Evolutionary conservation across 768 basidiomycete species (phyloP), one percentile per base, ranked within the genome.

Genomic region (Mycena belliarum): DNA sequence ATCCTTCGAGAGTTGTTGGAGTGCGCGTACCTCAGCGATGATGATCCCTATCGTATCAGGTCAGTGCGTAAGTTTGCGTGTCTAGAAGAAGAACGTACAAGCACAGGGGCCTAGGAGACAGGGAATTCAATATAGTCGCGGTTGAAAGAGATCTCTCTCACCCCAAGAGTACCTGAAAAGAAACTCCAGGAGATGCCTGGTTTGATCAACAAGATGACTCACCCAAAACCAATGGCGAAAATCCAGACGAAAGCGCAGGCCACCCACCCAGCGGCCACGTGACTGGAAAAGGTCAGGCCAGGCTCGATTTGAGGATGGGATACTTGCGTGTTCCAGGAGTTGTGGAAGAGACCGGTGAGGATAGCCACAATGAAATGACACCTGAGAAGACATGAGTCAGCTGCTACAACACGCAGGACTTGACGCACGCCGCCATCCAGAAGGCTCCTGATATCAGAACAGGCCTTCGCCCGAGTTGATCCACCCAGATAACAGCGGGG

Each of bases 401-500:
- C 65, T 59, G 55, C 59, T 21, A 14, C 55, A 38, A 67, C 63
- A n/a, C 47, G 45, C 26, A 49, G 57, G 43, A 61, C 8, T 50
- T 38, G 16, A 70, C 75, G 61, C 66, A 87, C 79, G 68, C 74
- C 40, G 82, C 88, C 88, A 89, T 90, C 40, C 86, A 64, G 71
- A 90, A 84, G 5, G 87, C 88, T 9, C 88, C 88, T n/a, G 85
- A 87, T 23, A 88, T 72, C 55, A 89, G 68, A 41, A 89, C 84
- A 8, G 89, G 89, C 70, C 85, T 88, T 33, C 90, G 83, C 21
- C 89, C 91, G 24, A 85, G 66, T 60, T 88, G 82, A 71, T 92
- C 90, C 29, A 93, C 81, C 77, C 85, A 91, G n/a, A 92, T 76
- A 20, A 91, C 89, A 3, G 90, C 88, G 4, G 90, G 90, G 57